A percentile compares a stretch with the other conserved stretches of the same genome.
phyloP scores from a whole-genome alignment of 2,329 filamentous ascomycete genomes.

The Kalaharituber pfeilii region DNA sequence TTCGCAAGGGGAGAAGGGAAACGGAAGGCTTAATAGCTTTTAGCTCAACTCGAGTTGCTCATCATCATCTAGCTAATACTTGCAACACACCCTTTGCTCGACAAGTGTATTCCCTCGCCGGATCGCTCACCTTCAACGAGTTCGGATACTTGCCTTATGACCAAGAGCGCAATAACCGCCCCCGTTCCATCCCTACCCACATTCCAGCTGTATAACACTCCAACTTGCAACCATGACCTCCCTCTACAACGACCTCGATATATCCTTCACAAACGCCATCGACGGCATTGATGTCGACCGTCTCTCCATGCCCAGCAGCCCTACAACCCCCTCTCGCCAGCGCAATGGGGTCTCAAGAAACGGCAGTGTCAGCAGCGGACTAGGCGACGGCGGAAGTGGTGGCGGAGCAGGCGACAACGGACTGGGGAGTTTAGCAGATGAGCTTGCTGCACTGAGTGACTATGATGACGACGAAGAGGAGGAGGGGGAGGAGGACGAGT shows the following conservation, averaged over 20 bases:
- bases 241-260: neutral
- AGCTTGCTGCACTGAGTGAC: slow-evolving; percentile 54
- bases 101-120: too few relatives aligned
- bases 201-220: too few relatives aligned
- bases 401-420: slow-evolving; percentile 35
- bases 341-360: neutral
- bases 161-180: too few relatives aligned
- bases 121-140: too few relatives aligned
- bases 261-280: slow-evolving; percentile 3
- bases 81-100: too few relatives aligned
- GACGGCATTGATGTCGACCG: slow-evolving; percentile 13
- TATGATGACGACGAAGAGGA: slow-evolving; percentile 38
- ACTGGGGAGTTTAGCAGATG: slow-evolving; percentile 62
- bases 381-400: neutral
- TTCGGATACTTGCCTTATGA: too few relatives aligned
- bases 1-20: too few relatives aligned
- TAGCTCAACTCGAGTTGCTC: too few relatives aligned
- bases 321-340: slow-evolving; percentile 3
- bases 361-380: neutral
- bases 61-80: too few relatives aligned
- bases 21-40: too few relatives aligned
- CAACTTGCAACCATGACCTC: too few relatives aligned
- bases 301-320: slow-evolving; percentile 10
- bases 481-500: slow-evolving; percentile 25
- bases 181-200: too few relatives aligned